These are phyloP conservation scores for Dactylellina cionopaga DNA, from an alignment of 2,329 filamentous ascomycete genomes.

Conservation along the genomic window DNA sequence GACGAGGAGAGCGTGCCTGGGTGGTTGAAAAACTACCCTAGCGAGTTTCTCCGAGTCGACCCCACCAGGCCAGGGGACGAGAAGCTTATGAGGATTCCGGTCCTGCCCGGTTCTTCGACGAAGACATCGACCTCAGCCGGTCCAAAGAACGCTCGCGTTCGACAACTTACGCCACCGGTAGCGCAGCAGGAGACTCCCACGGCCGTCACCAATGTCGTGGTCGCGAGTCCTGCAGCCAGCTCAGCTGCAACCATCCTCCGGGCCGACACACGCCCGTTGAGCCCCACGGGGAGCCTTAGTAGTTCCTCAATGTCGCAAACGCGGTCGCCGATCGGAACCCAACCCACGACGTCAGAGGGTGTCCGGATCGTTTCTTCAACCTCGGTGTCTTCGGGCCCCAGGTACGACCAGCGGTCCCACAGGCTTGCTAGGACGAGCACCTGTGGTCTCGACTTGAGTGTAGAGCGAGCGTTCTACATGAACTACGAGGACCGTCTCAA, in stretches of 20 bases:
- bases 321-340: constrained; percentile 25
- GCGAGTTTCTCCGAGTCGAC: constrained; percentile 9
- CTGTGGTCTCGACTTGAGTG: constrained; percentile 46
- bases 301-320: constrained; percentile 28
- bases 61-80: constrained; percentile 23
- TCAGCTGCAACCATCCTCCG: constrained; percentile 17
- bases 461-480: constrained; percentile 47
- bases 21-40: not conserved
- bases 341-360: constrained; percentile 6
- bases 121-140: constrained; percentile 28
- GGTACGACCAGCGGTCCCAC: constrained; percentile 37
- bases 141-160: constrained; percentile 29
- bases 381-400: constrained; percentile 40
- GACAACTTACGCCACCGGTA: constrained; percentile 42
- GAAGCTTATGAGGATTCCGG: constrained; percentile 7
- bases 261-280: not conserved
- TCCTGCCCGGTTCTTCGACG: constrained; percentile 12
- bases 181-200: constrained; percentile 25
- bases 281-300: constrained; percentile 28
- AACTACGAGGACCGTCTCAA: constrained; percentile 48
- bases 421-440: constrained; percentile 44
- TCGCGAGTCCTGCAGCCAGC: constrained; percentile 23
- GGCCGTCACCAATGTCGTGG: constrained; percentile 1
- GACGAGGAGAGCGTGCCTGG: constrained; percentile 13
- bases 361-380: constrained; percentile 9